Conservation (phyloP, 192 early-diverging fungal genomes). For the Chytriomyces sp. region DNA sequence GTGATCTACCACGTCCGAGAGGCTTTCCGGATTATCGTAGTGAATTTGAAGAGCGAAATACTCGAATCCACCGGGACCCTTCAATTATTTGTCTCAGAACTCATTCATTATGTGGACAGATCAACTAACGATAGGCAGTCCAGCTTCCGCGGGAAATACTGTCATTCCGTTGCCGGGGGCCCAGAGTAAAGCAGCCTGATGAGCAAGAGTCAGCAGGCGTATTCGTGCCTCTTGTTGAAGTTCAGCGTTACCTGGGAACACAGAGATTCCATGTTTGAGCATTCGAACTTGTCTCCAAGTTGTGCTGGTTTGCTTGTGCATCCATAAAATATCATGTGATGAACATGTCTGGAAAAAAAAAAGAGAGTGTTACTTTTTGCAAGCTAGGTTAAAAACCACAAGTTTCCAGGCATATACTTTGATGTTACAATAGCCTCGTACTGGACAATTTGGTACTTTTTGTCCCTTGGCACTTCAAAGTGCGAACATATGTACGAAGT, state of each 20-base stretch:
- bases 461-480: slow-evolving; percentile 24
- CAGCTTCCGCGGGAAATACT: slow-evolving; percentile 21
- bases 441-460: slow-evolving; percentile 36
- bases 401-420: slow-evolving; percentile 4
- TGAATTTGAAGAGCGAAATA: slow-evolving; percentile 40
- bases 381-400: neutral
- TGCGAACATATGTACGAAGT: slow-evolving; percentile 30
- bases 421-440: slow-evolving; percentile 19
- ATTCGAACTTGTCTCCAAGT: slow-evolving; percentile 24
- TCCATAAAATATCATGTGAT: slow-evolving; percentile 25
- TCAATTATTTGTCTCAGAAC: neutral
- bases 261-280: slow-evolving; percentile 15
- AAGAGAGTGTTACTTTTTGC: neutral
- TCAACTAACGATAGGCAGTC: slow-evolving; percentile 20
- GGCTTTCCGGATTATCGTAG: slow-evolving; percentile 32
- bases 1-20: slow-evolving; percentile 13
- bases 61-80: neutral
- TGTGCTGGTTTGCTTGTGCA: neutral
- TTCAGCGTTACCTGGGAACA: neutral
- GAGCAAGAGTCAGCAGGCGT: neutral
- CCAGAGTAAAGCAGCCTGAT: slow-evolving; percentile 15
- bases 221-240: neutral
- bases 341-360: neutral
- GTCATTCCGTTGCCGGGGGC: slow-evolving; percentile 20
- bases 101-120: too few species aligned